phyloP scores from a whole-genome alignment of 768 basidiomycete genomes.

The Boletus pseudopeckii region DNA sequence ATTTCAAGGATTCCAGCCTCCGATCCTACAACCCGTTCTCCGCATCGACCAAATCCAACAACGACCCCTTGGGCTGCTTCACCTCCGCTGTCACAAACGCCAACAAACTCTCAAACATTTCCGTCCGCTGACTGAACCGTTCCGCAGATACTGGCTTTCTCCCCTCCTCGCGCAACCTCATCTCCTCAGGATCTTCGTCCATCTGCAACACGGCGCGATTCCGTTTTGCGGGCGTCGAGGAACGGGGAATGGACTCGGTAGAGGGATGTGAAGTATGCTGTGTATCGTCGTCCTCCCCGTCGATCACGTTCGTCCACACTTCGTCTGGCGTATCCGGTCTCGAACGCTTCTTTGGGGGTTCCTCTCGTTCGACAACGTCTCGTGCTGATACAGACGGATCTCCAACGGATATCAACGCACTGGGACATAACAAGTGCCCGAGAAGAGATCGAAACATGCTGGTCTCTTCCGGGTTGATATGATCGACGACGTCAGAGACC shows the following conservation, averaged over 20 bases:
- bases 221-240: conserved; percentile 15
- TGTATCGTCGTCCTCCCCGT: conserved; percentile 26
- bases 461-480: conserved; percentile 58
- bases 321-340: conserved; percentile 42
- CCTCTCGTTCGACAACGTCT: conserved; percentile 21
- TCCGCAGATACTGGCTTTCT: conserved; percentile 38
- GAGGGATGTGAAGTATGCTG: neutral
- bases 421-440: conserved; percentile 54
- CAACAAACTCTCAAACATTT: conserved; percentile 67
- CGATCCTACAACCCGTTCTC: conserved; percentile 25
- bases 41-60: conserved; percentile 59
- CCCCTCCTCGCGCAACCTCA: conserved; percentile 25
- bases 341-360: conserved; percentile 45
- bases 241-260: conserved; percentile 1
- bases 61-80: conserved; percentile 63
- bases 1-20: neutral
- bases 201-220: conserved; percentile 21
- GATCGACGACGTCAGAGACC: conserved; percentile 70
- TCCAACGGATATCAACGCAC: conserved; percentile 5
- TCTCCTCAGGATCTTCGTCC: conserved; percentile 31
- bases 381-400: neutral
- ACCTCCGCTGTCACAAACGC: conserved; percentile 57
- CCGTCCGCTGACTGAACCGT: conserved; percentile 60
- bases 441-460: conserved; percentile 63
- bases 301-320: conserved; percentile 41